phyloP scores from a whole-genome alignment of 2,329 filamentous ascomycete species.

The Hymenotorrendiella dingleyae region DNA sequence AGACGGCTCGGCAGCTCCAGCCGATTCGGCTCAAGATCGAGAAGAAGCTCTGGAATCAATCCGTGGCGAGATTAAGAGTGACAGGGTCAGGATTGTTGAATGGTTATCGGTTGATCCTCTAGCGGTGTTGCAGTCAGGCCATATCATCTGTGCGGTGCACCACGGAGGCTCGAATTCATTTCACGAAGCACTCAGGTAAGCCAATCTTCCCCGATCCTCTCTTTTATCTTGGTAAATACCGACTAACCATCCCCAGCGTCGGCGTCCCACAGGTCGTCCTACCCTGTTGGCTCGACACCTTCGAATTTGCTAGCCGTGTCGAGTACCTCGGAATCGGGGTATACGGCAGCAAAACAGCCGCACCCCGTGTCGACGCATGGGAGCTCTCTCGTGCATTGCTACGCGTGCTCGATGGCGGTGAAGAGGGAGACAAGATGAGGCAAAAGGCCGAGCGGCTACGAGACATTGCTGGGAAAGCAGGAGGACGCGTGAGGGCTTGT shows the following conservation, averaged over 20 bases:
- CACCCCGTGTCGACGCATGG: conserved; percentile 12
- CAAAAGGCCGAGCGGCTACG: conserved; percentile 16
- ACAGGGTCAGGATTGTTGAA: conserved; percentile 33
- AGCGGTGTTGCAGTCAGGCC: conserved; percentile 32
- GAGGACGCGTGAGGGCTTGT: conserved; percentile 16
- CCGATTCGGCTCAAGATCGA: not conserved
- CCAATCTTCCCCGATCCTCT: conserved; percentile 5
- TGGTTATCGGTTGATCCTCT: conserved; percentile 38
- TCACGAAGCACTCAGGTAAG: conserved; percentile 40
- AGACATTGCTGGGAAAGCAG: conserved; percentile 8
- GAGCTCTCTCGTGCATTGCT: conserved; percentile 16
- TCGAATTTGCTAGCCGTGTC: conserved; percentile 38
- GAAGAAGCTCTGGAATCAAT: conserved; percentile 8
- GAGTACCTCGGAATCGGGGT: conserved; percentile 38
- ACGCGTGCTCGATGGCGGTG: conserved; percentile 13
- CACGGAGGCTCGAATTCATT: conserved; percentile 39
- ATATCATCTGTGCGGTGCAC: conserved; percentile 33
- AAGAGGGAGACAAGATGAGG: conserved; percentile 12
- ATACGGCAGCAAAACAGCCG: conserved; percentile 14
- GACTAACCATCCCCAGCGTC: conserved; percentile 26
- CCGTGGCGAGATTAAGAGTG: conserved; percentile 10
- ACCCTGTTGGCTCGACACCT: conserved; percentile 41
- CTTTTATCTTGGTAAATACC: not conserved
- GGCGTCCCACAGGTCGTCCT: conserved; percentile 42
- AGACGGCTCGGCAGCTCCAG: not conserved